Percentiles rank a stretch among this genome's conserved stretches.
Evolutionary conservation across 2,329 filamentous ascomycete species (phyloP).

Genomic region (Calonectria hongkongensis): DNA sequence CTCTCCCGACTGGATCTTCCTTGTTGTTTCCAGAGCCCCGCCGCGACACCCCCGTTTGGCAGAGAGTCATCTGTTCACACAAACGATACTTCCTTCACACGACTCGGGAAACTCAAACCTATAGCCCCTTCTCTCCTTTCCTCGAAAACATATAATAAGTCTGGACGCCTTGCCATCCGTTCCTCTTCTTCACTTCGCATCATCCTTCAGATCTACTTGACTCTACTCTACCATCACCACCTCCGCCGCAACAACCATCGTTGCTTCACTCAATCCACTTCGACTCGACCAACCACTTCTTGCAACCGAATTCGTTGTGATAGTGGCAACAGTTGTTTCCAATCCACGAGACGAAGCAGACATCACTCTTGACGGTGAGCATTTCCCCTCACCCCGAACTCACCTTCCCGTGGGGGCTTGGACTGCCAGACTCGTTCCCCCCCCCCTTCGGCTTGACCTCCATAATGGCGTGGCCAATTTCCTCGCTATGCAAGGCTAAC

Average conservation of each 20-base stretch:
- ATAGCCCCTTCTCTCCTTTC: slow-evolving; percentile 3
- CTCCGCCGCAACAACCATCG: slow-evolving; percentile 7
- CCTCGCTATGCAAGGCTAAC: slow-evolving; percentile 52
- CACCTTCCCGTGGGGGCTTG: not conserved
- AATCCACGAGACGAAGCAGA: slow-evolving; percentile 14
- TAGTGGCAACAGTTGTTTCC: not conserved
- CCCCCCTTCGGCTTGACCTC: not conserved
- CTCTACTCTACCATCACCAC: slow-evolving; percentile 25
- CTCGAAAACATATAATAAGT: slow-evolving; percentile 37
- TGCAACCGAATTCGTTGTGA: slow-evolving; percentile 31
- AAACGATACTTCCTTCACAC: slow-evolving; percentile 49
- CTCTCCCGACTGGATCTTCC: slow-evolving; percentile 51
- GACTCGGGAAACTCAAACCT: slow-evolving; percentile 35
- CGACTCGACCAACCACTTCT: slow-evolving; percentile 21
- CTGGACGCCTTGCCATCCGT: slow-evolving; percentile 20
- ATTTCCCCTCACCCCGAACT: not conserved
- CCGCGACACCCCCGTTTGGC: slow-evolving; percentile 44
- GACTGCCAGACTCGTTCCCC: not conserved
- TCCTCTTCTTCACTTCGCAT: slow-evolving; percentile 28
- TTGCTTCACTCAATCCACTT: slow-evolving; percentile 24
- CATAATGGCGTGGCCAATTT: slow-evolving; percentile 23
- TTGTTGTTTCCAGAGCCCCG: slow-evolving; percentile 47
- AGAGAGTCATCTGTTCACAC: slow-evolving; percentile 43
- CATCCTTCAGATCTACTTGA: slow-evolving; percentile 28
- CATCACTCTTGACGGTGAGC: slow-evolving; percentile 25